phyloP scores from a whole-genome alignment of 1,284 basidiomycete species.

The Ganoderma meredithae region DNA sequence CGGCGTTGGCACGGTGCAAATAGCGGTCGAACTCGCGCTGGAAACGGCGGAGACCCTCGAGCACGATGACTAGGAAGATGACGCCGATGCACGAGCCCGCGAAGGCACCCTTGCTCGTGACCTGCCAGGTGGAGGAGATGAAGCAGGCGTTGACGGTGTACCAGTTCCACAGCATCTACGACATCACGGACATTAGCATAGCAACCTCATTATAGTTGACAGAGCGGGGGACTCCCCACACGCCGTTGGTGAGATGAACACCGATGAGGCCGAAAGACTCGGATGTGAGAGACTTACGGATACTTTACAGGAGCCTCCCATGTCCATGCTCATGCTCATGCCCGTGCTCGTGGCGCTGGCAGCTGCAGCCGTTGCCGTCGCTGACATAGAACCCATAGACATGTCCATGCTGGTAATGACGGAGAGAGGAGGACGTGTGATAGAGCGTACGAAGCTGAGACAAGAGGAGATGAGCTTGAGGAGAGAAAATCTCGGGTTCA shows the following conservation, averaged over 20 bases:
- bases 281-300: slow-evolving; percentile 14
- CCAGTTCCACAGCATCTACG: slow-evolving; percentile 24
- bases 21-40: slow-evolving; percentile 22
- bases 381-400: slow-evolving; percentile 5
- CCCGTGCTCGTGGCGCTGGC: slow-evolving; percentile 10
- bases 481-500: neutral
- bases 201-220: neutral
- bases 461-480: neutral
- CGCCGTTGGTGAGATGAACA: too few species aligned
- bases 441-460: neutral
- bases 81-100: slow-evolving; percentile 22
- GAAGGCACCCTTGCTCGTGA: slow-evolving; percentile 15
- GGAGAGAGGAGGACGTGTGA: neutral
- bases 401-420: slow-evolving; percentile 10
- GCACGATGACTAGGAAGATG: slow-evolving; percentile 16
- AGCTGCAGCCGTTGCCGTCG: slow-evolving; percentile 6
- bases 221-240: neutral
- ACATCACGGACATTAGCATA: neutral
- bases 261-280: neutral
- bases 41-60: slow-evolving; percentile 18
- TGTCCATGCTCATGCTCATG: slow-evolving; percentile 4
- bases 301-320: slow-evolving; percentile 19
- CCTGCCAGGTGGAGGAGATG: slow-evolving; percentile 17
- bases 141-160: slow-evolving; percentile 21
- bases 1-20: slow-evolving; percentile 13